phyloP scores from a whole-genome alignment of 371 early-diverging fungal species.

The Lichtheimia ornata region DNA sequence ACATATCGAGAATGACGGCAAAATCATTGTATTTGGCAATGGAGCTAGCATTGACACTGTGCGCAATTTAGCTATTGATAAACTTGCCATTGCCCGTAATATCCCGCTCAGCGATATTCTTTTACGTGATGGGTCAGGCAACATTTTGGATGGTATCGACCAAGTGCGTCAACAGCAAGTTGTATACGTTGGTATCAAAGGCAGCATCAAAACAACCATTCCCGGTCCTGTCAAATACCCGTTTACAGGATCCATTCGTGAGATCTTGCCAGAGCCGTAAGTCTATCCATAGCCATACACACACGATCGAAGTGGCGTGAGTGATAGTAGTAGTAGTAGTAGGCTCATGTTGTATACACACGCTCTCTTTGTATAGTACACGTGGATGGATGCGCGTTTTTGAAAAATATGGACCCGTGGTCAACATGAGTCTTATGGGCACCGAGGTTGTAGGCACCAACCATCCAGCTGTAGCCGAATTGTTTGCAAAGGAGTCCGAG shows the following conservation, averaged over 20 bases:
- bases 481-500: constrained; percentile 37
- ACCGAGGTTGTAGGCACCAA: constrained; percentile 23
- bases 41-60: constrained; percentile 30
- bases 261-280: constrained; percentile 29
- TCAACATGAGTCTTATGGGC: constrained; percentile 21
- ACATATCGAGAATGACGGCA: constrained; percentile 22
- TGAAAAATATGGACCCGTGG: constrained; percentile 28
- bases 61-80: constrained; percentile 26
- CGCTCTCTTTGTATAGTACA: neutral
- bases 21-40: constrained; percentile 22
- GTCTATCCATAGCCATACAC: neutral
- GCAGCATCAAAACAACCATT: constrained; percentile 20
- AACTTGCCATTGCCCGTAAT: constrained; percentile 21
- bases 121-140: constrained; percentile 17
- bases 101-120: constrained; percentile 15
- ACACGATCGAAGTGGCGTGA: neutral
- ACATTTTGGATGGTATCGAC: constrained; percentile 23
- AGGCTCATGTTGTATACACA: neutral
- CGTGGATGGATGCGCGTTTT: constrained; percentile 22
- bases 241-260: constrained; percentile 29
- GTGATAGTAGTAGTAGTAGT: neutral
- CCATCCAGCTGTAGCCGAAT: constrained; percentile 37
- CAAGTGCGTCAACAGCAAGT: constrained; percentile 27
- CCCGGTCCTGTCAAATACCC: constrained; percentile 31
- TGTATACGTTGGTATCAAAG: constrained; percentile 21